These are phyloP conservation scores for Diplodia seriata DNA, from an alignment of 2,329 filamentous ascomycete genomes.

Conservation along the genomic window DNA sequence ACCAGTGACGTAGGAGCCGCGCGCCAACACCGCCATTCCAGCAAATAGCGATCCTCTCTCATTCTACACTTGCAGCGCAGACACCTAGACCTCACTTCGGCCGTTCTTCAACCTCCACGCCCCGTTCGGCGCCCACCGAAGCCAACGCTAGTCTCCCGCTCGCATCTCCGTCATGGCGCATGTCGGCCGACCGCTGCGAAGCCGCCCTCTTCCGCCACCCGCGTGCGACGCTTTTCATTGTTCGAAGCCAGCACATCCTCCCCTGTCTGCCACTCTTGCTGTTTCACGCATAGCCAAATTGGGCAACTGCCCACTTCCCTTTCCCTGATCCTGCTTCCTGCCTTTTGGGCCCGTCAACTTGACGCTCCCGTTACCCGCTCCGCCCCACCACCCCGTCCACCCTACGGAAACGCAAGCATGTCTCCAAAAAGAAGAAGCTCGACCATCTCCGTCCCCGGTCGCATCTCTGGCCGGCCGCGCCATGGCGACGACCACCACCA, in stretches of 20 bases:
- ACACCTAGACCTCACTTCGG: too few species aligned
- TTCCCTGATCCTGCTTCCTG: too few species aligned
- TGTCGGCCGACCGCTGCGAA: not conserved
- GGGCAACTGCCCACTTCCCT: not conserved
- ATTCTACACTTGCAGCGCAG: too few species aligned
- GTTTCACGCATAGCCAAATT: not conserved
- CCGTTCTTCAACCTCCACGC: not conserved
- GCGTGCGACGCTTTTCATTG: not conserved
- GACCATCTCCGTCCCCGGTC: slow-evolving; percentile 6
- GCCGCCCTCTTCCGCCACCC: slow-evolving; percentile 5
- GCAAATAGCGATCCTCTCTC: not conserved
- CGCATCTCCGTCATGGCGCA: slow-evolving; percentile 8
- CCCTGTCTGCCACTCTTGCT: not conserved
- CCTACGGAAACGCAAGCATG: not conserved
- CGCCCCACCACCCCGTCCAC: not conserved
- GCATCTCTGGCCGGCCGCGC: slow-evolving; percentile 12
- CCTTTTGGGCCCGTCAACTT: too few species aligned
- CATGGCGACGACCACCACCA: not conserved
- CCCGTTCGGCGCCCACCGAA: slow-evolving; percentile 3
- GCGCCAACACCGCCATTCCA: not conserved
- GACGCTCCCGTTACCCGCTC: not conserved
- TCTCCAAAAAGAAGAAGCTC: not conserved
- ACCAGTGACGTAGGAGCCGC: slow-evolving; percentile 11
- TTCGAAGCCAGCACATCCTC: not conserved
- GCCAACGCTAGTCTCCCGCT: not conserved